phyloP scores from a whole-genome alignment of 23 red algal genomes.

The Agarophyton chilense region DNA sequence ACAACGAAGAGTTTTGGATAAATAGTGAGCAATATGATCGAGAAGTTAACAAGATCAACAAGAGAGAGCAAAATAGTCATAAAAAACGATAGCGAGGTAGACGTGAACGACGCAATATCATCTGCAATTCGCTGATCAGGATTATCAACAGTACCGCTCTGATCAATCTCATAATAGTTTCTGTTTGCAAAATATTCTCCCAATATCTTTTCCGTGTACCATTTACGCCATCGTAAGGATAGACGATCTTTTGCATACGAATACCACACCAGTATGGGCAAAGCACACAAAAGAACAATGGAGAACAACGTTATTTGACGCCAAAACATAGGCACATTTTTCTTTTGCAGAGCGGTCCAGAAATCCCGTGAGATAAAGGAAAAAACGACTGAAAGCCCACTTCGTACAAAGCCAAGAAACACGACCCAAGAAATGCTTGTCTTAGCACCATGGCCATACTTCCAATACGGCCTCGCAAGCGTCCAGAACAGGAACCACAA shows the following conservation, averaged over 20 bases:
- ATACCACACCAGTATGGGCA: constrained; percentile 88
- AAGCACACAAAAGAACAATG: constrained; percentile 64
- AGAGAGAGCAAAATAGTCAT: constrained; percentile 81
- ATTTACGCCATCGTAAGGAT: constrained; percentile 83
- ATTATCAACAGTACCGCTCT: constrained; percentile 84
- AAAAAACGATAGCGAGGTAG: constrained; percentile 84
- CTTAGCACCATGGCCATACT: constrained; percentile 64
- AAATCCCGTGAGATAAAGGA: constrained; percentile 94
- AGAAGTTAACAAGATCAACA: constrained; percentile 91
- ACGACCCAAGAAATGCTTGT: constrained; percentile 71
- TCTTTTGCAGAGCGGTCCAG: constrained; percentile 93
- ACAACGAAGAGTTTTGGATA: constrained; percentile 93
- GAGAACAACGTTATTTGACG: constrained; percentile 71
- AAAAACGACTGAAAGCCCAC: constrained; percentile 88
- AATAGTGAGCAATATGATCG: constrained; percentile 84
- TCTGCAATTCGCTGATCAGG: constrained; percentile 97
- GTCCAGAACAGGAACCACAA: constrained; percentile 82
- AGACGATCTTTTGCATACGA: constrained; percentile 81
- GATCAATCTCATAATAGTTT: constrained; percentile 88
- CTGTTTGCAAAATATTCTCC: constrained; percentile 84
- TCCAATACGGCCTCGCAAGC: constrained; percentile 86
- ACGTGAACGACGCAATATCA: constrained; percentile 87
- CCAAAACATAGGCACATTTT: constrained; percentile 78
- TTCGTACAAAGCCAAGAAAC: constrained; percentile 74
- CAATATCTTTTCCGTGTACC: constrained; percentile 84